A percentile compares a stretch with the other conserved stretches of the same genome.
phyloP scores from a whole-genome alignment of 306 rosid genomes.

The Acmispon strigosus region DNA sequence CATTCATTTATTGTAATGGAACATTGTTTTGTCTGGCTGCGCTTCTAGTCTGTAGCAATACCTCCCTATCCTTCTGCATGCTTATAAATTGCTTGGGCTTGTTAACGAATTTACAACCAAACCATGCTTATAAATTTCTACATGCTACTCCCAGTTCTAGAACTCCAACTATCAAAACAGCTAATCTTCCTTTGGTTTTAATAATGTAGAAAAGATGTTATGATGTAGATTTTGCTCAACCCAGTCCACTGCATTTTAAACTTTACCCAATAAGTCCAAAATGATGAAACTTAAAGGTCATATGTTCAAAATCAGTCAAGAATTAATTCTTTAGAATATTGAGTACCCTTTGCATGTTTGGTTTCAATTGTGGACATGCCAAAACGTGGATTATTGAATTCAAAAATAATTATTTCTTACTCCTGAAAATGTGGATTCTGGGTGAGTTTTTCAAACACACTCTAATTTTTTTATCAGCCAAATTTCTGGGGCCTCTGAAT shows the following conservation, averaged over 20 bases:
- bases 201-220: not conserved
- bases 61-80: not conserved
- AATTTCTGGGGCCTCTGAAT: too few relatives aligned
- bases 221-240: not conserved
- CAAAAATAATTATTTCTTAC: too few relatives aligned
- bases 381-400: too few relatives aligned
- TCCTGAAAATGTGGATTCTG: too few relatives aligned
- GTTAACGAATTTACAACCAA: not conserved
- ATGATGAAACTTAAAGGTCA: not conserved
- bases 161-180: too few relatives aligned
- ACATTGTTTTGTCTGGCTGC: slow-evolving; percentile 21
- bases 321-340: not conserved
- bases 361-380: too few relatives aligned
- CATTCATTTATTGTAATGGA: slow-evolving; percentile 30
- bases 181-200: not conserved
- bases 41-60: not conserved
- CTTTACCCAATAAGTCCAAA: not conserved
- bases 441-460: too few relatives aligned
- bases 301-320: not conserved
- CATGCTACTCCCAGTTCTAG: too few relatives aligned
- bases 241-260: not conserved
- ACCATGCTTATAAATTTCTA: not conserved
- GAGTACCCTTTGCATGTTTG: too few relatives aligned
- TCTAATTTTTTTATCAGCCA: too few relatives aligned
- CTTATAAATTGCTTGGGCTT: not conserved